Base-by-base conservation (phyloP, 2,329 filamentous ascomycete genomes). In the Samsoniella hepiali region DNA sequence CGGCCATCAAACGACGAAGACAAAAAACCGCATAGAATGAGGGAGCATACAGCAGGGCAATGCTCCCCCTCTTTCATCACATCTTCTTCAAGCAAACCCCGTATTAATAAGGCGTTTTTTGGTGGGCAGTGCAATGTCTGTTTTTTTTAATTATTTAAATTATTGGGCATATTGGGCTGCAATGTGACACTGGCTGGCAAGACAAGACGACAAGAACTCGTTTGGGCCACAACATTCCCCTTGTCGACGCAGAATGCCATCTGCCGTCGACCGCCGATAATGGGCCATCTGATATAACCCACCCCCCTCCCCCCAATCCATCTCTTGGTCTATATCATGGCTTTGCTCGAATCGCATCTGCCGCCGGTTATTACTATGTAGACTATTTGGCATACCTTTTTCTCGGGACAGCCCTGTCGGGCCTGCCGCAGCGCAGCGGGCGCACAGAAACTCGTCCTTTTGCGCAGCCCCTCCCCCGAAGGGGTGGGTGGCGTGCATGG, bases 151-250 rank as follows among this genome's bases (percentile, higher is more conserved):
- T 22, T 22, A 22, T 22, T 22, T 22, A 22, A 22, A 32, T 31
- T 36, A 47, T 58, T 58, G 42, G 42, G 55, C 44, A 55, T 40
- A 47, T 58, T 58, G 56, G 56, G 56, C 56, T 58, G 56, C 31
- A n/a, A 58, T 49, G 15, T 31, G 31, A 58, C 56, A 22, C 42
- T 45, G n/a, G 42, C 13, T n/a, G 22, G 38, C 32, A 45, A 15
- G 31, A 22, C 40, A 22, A 27, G 17, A 45, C 13, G 32, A n/a
- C 32, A n/a, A 32, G 36, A 22, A 22, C 22, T 36, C n/a, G 29
- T 27, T 22, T 29, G 13, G 32, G 38, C 9, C 40, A 22, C 45
- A 40, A 57, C 54, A 57, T 57, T 44, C 40, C 11, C 15, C 22
- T 22, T 32, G 17, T 22, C 22, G 44, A 44, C 27, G 54, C 54